A percentile compares a stretch with the other conserved stretches of the same genome.
These are phyloP conservation scores for Mortierella sp. DNA, from an alignment of 371 early-diverging fungal genomes.

Conservation along the genomic window DNA sequence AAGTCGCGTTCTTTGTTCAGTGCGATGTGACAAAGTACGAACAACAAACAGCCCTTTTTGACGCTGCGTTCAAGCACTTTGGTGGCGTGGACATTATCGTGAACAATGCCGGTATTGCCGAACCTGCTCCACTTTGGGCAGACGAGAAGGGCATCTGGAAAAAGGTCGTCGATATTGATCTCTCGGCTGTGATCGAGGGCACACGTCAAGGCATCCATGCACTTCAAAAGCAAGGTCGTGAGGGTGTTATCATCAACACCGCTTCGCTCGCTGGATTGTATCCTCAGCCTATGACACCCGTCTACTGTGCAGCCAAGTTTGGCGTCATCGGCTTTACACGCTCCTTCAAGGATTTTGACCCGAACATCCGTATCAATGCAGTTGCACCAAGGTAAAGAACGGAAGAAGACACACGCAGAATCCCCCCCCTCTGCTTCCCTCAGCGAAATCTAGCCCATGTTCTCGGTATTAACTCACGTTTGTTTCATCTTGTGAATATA, in stretches of 20 bases:
- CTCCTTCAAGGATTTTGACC: conserved; percentile 60
- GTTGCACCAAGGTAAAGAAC: conserved; percentile 76
- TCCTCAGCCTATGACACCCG: conserved; percentile 70
- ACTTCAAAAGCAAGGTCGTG: conserved; percentile 59
- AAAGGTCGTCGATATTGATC: conserved; percentile 70
- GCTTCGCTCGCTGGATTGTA: conserved; percentile 82
- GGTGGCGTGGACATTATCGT: conserved; percentile 68
- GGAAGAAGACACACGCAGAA: too few species aligned
- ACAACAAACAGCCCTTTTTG: conserved; percentile 59
- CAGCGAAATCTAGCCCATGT: too few species aligned
- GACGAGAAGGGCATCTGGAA: conserved; percentile 59
- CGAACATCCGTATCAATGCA: conserved; percentile 75
- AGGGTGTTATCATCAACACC: conserved; percentile 82
- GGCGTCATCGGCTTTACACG: conserved; percentile 75
- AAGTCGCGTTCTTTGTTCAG: conserved; percentile 54
- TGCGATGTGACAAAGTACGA: conserved; percentile 68
- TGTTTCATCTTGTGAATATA: not conserved
- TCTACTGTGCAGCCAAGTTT: conserved; percentile 84
- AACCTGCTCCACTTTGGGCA: conserved; percentile 49
- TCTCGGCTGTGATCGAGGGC: conserved; percentile 70
- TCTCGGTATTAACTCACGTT: too few species aligned
- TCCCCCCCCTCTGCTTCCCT: too few species aligned
- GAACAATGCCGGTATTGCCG: conserved; percentile 74
- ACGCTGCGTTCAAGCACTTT: conserved; percentile 55
- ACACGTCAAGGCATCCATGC: conserved; percentile 75